Evolutionary conservation across 2,329 filamentous ascomycete species (phyloP).

Genomic region (Paraphaeosphaeria minitans): DNA sequence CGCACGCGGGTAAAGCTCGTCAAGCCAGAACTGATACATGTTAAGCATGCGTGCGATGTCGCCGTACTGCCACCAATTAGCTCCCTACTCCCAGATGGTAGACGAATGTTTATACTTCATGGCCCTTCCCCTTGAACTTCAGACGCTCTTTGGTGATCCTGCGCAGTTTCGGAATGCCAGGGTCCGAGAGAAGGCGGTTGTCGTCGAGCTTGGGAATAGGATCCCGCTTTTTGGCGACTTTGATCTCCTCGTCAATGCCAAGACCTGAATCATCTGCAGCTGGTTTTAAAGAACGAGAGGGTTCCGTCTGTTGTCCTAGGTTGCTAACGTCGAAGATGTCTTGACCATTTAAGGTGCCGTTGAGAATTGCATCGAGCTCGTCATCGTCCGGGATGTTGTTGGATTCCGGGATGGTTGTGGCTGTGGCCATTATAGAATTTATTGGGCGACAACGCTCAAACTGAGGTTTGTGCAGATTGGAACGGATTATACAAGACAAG

Average conservation of each 20-base stretch:
- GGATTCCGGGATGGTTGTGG: conserved; percentile 15
- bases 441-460: too few species aligned
- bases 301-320: conserved; percentile 20
- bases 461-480: neutral
- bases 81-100: neutral
- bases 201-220: conserved; percentile 90
- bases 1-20: conserved; percentile 92
- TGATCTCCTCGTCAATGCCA: conserved; percentile 86
- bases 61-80: conserved; percentile 66
- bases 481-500: too few species aligned
- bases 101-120: conserved; percentile 69
- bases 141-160: conserved; percentile 71
- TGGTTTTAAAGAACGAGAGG: conserved; percentile 19
- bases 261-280: conserved; percentile 58
- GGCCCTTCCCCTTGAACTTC: conserved; percentile 88
- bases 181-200: conserved; percentile 75
- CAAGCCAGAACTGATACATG: conserved; percentile 95
- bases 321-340: conserved; percentile 51
- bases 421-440: conserved; percentile 27
- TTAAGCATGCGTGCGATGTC: conserved; percentile 82
- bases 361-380: conserved; percentile 71
- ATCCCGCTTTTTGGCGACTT: conserved; percentile 75
- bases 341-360: conserved; percentile 70
- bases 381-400: conserved; percentile 44
- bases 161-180: conserved; percentile 82